Base-by-base conservation (phyloP, 2,329 filamentous ascomycete genomes). In the Aspergillus fumigatus region DNA sequence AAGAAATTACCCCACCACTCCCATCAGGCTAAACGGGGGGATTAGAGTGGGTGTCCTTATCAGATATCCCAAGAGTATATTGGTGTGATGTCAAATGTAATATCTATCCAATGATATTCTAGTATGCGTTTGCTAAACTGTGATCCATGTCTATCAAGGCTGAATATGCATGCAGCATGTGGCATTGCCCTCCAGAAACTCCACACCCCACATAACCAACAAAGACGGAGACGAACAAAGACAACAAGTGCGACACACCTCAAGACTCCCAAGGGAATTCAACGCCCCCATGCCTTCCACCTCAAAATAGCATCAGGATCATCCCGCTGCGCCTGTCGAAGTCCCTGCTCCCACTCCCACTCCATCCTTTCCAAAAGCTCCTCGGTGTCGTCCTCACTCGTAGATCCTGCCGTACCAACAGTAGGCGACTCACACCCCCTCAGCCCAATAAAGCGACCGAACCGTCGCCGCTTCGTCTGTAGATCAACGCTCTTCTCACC, bases 381-480 rank as follows among this genome's bases (percentile, higher is more conserved):
- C 5, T 56, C 57, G 0, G 41, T 54, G n/a, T 62, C 59, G 9
- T 49, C 43, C 23, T 53, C 55, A 9, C 45, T 26, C 1, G 25
- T 26, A 26, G 25, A 26, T 5, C 25, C 25, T 7, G 25, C 25
- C 29, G 19, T n/a, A 56, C 38, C 23, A 6, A 41, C 57, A 40
- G 35, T 53, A 5, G 72, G 67, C 41, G 66, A 68, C 51, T 74
- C 70, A 55, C 73, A 74, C 9, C 70, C 75, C 38, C 62, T 52
- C 21, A 79, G 57, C 11, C 77, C 77, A 56, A 78, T 76, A 58
- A 79, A 79, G 6, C 68, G 60, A 1, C 76, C 77, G 47, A 76
- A 75, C n/a, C 75, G 61, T 2, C 72, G 57, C 7, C 76, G 58
- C 62, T 78, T 78, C 0, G 67, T 73, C 11, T 72, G 64, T 3